Conservation (phyloP, 2,329 filamentous ascomycete genomes). For the Scleromitrula shiraiana region DNA sequence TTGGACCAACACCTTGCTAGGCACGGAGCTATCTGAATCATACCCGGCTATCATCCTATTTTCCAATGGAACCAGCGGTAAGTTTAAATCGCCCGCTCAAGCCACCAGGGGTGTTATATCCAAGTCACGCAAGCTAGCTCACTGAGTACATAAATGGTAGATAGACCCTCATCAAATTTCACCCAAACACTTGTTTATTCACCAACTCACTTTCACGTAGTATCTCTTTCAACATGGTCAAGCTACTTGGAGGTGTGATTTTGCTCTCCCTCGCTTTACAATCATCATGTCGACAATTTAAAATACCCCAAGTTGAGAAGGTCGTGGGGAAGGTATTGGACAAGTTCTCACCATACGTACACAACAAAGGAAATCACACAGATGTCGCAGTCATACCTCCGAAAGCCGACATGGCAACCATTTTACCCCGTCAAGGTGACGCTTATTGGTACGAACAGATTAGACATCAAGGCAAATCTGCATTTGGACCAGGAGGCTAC, state of each 20-base stretch:
- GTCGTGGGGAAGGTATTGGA: conserved; percentile 4
- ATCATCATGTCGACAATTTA: conserved; percentile 6
- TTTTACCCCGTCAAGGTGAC: conserved; percentile 3
- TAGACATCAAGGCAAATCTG: conserved; percentile 14
- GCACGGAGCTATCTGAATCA: background rate
- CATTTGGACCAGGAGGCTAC: conserved; percentile 8
- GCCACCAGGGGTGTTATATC: no score
- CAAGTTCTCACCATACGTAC: conserved; percentile 4
- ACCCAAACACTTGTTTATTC: background rate
- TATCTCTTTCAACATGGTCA: conserved; percentile 5
- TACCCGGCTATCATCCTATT: no score
- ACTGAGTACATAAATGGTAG: background rate
- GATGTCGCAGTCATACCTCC: background rate
- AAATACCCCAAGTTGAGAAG: conserved; percentile 6
- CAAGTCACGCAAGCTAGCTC: no score
- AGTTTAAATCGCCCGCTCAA: no score
- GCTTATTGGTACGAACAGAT: conserved; percentile 19
- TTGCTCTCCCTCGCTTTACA: conserved; percentile 2
- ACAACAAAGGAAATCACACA: conserved; percentile 2
- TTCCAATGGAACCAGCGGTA: no score
- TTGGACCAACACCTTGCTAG: background rate
- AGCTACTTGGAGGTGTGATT: background rate
- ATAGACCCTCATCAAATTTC: background rate
- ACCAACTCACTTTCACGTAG: background rate
- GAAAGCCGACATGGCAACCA: conserved; percentile 5